These are phyloP conservation scores for Cercophora newfieldiana DNA, from an alignment of 495 filamentous ascomycete genomes.

Conservation along the genomic window DNA sequence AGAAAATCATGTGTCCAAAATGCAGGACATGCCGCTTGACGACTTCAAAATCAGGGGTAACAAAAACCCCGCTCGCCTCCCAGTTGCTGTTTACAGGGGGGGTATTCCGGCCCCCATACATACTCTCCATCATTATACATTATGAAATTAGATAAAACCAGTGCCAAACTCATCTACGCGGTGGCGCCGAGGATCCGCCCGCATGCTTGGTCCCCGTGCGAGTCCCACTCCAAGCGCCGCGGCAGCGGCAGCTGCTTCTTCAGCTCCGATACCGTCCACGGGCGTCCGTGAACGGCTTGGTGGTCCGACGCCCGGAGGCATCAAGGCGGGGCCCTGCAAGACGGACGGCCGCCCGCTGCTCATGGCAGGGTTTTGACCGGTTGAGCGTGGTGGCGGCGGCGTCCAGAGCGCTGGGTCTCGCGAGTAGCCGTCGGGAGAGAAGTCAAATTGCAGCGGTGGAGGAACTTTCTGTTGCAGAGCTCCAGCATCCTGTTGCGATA, in stretches of 20 bases:
- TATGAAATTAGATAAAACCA: conserved; percentile 28
- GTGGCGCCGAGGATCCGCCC: conserved; percentile 17
- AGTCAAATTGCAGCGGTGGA: conserved; percentile 25
- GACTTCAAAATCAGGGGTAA: not conserved
- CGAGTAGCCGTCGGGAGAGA: conserved; percentile 30
- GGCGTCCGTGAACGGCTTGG: conserved; percentile 20
- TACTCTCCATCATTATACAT: conserved; percentile 10
- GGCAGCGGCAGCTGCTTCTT: not conserved
- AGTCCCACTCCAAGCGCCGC: conserved; percentile 30
- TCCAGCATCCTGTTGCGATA: not conserved
- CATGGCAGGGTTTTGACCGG: not conserved
- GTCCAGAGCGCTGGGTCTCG: conserved; percentile 30
- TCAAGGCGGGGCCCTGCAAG: not conserved
- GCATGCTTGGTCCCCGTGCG: conserved; percentile 34
- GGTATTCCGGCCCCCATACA: not conserved
- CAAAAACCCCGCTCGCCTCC: not conserved
- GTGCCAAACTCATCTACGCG: conserved; percentile 29
- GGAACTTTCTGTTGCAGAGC: conserved; percentile 9
- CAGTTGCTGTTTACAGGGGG: not conserved
- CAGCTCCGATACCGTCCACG: conserved; percentile 14
- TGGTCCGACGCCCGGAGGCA: not conserved
- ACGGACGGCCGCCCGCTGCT: conserved; percentile 19
- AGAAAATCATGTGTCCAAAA: not conserved
- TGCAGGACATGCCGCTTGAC: not conserved
- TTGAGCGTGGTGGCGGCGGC: conserved; percentile 24